Evolutionary conservation across 2,329 filamentous ascomycete genomes (phyloP), one percentile per base, ranked within the genome.

Genomic region (Neurospora sp.): DNA sequence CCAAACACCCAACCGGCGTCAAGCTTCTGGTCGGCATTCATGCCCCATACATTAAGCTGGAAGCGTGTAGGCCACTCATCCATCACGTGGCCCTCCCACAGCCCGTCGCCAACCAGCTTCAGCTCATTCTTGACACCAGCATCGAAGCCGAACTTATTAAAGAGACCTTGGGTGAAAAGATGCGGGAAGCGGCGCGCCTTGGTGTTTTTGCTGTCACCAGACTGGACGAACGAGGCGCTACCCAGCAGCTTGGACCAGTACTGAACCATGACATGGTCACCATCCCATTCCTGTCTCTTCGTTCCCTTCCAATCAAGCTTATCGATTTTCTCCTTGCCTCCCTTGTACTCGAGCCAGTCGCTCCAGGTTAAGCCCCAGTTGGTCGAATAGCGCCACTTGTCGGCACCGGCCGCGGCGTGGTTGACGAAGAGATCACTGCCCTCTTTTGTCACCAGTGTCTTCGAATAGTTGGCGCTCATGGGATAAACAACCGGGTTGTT

Each of bases 31-130:
- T 89, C 84, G 1, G 85, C 84, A 74, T 90, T 88, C 76, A 89
- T 87, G 67, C 88, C 89, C 88, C 89, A 90, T 7, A 88, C 82
- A 73, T 89, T 90, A 69, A 90, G 78, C 74, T 89, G 87, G 68
- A 87, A 84, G 66, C 84, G 79, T 3, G 85, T 84, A 13, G 88
- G 88, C 84, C 87, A 90, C 75, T 90, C 88, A 2, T 83, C 81
- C 82, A 89, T 84, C 68, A 90, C 85, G 71, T 86, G 81, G 73
- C 84, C 87, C 38, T 82, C 80, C 89, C 89, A 90, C 9, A 80
- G 76, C 13, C 82, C 81, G 67, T 86, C 82, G 28, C 78, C 77
- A 7, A 79, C 79, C 66, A 85, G 81, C 17, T 79, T 74, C 78
- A 90, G 83, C 4, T 78, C 71, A 71, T 88, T 88, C 4, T 80